These are phyloP conservation scores for Wolfiporia cocos DNA, from an alignment of 1,284 basidiomycete genomes.

Conservation along the genomic window DNA sequence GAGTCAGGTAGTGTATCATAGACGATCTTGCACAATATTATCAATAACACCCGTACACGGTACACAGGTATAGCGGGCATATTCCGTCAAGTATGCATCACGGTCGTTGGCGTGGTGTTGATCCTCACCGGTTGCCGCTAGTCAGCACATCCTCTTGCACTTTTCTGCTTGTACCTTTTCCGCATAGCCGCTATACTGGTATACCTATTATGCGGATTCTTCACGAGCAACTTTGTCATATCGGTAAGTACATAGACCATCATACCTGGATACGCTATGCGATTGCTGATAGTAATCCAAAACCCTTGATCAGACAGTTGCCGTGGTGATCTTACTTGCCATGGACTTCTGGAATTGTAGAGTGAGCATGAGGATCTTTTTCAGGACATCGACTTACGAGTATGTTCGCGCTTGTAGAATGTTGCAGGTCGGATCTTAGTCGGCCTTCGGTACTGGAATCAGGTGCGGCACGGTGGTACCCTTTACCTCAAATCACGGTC, in stretches of 20 bases:
- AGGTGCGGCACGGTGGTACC: conserved; percentile 49
- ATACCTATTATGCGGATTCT: conserved; percentile 83
- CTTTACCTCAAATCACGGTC: conserved; percentile 1
- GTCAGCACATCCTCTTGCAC: conserved; percentile 80
- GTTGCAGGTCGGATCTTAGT: conserved; percentile 89
- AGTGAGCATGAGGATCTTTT: conserved; percentile 49
- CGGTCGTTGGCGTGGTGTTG: background rate
- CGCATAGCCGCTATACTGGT: conserved; percentile 79
- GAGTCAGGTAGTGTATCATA: conserved; percentile 49
- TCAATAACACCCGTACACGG: background rate
- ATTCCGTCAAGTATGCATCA: conserved; percentile 55
- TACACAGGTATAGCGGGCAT: conserved; percentile 63
- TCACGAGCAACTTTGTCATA: conserved; percentile 86
- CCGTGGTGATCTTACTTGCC: conserved; percentile 85
- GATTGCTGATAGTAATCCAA: too few species aligned
- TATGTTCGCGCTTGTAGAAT: conserved; percentile 48
- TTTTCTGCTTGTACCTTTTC: conserved; percentile 85
- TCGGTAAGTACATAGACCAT: conserved; percentile 76
- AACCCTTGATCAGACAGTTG: conserved; percentile 60
- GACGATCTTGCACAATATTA: conserved; percentile 3
- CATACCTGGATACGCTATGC: too few species aligned
- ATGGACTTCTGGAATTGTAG: conserved; percentile 97
- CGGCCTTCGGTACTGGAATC: conserved; percentile 94
- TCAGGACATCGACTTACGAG: too few species aligned
- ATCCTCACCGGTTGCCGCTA: conserved; percentile 22